Base-by-base conservation (phyloP, 345 rosid genomes). In the Theobroma cacao region DNA sequence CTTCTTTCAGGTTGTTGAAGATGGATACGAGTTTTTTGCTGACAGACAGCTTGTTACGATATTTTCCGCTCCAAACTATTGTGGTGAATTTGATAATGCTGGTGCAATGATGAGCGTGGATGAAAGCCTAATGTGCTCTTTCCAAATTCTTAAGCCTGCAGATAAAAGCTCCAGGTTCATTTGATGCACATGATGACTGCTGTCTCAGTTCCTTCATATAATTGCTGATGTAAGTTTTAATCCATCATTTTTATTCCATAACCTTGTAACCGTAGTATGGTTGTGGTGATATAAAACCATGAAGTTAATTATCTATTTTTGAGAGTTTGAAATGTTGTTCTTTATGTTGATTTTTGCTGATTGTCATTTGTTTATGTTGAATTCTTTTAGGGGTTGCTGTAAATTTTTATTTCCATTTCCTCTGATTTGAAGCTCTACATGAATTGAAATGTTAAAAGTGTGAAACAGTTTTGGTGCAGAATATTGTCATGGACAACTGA, bases 31-130 rank as follows among this genome's bases (percentile, higher is more conserved):
- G 81, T 94, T 94, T 87, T 92, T 94, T 45, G 97, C 97, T 58
- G 91, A 92, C 47, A 91, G 95, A 82, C 92, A 88, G 79, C 96
- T 94, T 63, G 97, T 94, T 38, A 91, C 98, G 0, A 89, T 94
- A 72, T 94, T 94, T 85, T 94, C 96, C 22, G 98, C 98, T 56
- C 98, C 98, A 24, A 94, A 94, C 86, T 94, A 94, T 79, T 94
- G 97, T 0, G 98, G 98, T 22, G 98, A 94, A 85, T 94, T 94
- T 77, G 94, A 94, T 84, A 94, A 94, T 74, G 93, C 96, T 22
- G 98, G 97, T 56, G 97, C 98, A 45, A 90, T 94, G 97, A 94
- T 94, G 97, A 92, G 97, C 74, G 96, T 94, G 72, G 98, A 94
- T 77, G 94, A 94, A 71, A 90, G 93, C 87, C 85, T 94, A 60